phyloP scores from a whole-genome alignment of 345 rosid genomes.

The Xanthoceras sorbifolium region DNA sequence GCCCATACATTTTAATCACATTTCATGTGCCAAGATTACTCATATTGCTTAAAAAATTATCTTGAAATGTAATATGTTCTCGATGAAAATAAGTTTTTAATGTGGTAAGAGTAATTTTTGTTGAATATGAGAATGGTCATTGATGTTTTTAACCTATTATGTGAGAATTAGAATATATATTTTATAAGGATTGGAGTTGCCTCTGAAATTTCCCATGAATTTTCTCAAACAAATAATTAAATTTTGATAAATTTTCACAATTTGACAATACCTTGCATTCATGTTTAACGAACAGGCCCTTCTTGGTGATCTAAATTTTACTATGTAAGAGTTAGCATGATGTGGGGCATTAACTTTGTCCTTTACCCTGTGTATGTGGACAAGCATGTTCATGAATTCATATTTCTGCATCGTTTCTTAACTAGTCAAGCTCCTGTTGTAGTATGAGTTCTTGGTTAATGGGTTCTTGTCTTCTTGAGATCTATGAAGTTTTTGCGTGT shows the following conservation, averaged over 20 bases:
- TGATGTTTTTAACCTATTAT: neutral
- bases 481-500: neutral
- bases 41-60: neutral
- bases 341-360: neutral
- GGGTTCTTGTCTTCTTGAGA: neutral
- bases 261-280: neutral
- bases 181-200: neutral
- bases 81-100: neutral
- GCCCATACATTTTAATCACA: neutral
- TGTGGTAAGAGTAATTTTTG: neutral
- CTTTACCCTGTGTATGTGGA: neutral
- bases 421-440: neutral
- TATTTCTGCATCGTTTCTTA: neutral
- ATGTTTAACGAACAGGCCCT: neutral
- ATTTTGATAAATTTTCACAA: neutral
- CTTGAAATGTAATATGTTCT: neutral
- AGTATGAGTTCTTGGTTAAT: constrained; percentile 2
- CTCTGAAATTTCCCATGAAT: neutral
- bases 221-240: neutral
- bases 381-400: neutral
- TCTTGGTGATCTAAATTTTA: neutral
- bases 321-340: neutral
- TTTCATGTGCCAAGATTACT: neutral
- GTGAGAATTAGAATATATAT: neutral
- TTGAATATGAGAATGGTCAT: neutral